Percentiles rank a stretch among this genome's conserved stretches.
These are phyloP conservation scores for Papiliotrema laurentii DNA, from an alignment of 1,284 basidiomycete species.

Conservation along the genomic window DNA sequence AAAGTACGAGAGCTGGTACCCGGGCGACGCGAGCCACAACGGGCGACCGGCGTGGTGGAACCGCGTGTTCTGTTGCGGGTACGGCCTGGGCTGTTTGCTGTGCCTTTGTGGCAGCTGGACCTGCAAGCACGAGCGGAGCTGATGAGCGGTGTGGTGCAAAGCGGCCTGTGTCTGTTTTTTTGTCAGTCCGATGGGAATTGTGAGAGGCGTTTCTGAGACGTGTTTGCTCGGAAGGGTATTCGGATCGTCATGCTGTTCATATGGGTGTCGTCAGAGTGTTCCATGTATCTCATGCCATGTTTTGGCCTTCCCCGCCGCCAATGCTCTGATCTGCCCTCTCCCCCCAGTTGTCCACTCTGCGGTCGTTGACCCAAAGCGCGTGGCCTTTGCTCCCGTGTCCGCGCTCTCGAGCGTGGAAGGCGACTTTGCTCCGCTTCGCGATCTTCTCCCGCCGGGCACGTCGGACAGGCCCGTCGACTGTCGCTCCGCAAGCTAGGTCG, in stretches of 20 bases:
- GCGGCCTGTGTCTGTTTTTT: neutral
- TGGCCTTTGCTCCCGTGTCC: constrained; percentile 11
- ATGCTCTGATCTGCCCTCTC: neutral
- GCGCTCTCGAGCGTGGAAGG: constrained; percentile 28
- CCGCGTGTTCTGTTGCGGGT: constrained; percentile 30
- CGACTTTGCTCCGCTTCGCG: constrained; percentile 4
- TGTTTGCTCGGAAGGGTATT: too few relatives aligned
- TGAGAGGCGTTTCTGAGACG: neutral
- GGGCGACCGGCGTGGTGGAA: constrained; percentile 35
- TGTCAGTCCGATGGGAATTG: too few relatives aligned
- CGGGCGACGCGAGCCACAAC: constrained; percentile 24
- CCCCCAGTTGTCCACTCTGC: constrained; percentile 21
- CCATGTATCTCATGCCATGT: neutral
- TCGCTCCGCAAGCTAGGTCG: neutral
- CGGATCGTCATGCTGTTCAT: too few relatives aligned
- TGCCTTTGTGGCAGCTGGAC: constrained; percentile 32
- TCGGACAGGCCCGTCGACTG: constrained; percentile 30
- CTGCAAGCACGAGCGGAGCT: constrained; percentile 27
- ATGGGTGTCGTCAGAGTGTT: too few relatives aligned
- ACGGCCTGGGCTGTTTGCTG: constrained; percentile 30
- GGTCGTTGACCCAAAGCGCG: constrained; percentile 16
- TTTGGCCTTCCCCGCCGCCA: neutral
- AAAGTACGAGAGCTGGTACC: constrained; percentile 29
- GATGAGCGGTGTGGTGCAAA: neutral
- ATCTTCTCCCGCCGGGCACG: constrained; percentile 10